Conservation (phyloP, 805 yeast species). For the Saturnispora zaruensis region DNA sequence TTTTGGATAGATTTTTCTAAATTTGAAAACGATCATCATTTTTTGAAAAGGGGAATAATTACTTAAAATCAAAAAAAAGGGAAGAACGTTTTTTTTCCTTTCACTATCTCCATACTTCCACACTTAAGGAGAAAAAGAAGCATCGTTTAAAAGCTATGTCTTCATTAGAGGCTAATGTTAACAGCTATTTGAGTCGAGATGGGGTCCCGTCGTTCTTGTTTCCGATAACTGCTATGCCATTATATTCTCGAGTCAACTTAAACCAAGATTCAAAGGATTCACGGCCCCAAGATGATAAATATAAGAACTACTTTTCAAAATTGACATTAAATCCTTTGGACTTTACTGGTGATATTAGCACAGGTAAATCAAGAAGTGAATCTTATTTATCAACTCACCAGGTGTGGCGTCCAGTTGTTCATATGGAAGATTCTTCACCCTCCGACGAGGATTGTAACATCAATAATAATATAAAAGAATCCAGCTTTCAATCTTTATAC, state of each 20-base stretch:
- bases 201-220: conserved; percentile 3
- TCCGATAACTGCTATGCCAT: conserved; percentile 5
- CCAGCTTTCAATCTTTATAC: conserved; percentile 12
- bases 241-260: conserved; percentile 2
- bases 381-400: conserved; percentile 8
- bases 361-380: not conserved
- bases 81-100: not conserved
- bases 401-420: conserved; percentile 10
- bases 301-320: conserved; percentile 20
- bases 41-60: not conserved
- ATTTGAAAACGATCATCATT: not conserved
- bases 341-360: not conserved
- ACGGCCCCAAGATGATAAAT: conserved; percentile 11
- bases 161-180: not conserved
- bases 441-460: not conserved
- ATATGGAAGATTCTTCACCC: not conserved
- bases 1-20: not conserved
- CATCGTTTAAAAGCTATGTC: not conserved
- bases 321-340: conserved; percentile 2
- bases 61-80: not conserved
- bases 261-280: not conserved
- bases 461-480: not conserved
- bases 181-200: not conserved
- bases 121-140: not conserved
- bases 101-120: not conserved